phyloP scores from a whole-genome alignment of 2,329 filamentous ascomycete species.

The Diaporthe sp. region DNA sequence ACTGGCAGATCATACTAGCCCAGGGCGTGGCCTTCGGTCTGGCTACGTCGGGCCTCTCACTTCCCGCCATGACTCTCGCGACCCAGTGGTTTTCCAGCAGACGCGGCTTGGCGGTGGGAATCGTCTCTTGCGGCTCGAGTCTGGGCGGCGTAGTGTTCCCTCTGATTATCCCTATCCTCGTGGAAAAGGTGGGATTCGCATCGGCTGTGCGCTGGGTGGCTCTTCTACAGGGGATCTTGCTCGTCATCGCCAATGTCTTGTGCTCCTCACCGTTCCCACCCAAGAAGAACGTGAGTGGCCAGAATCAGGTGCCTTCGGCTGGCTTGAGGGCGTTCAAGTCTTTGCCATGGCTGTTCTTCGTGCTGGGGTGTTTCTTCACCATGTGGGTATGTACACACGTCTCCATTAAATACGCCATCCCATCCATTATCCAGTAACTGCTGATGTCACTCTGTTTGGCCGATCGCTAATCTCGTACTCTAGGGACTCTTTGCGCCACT shows the following conservation, averaged over 20 bases:
- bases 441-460: no score
- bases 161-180: neutral
- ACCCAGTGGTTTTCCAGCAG: conserved; percentile 49
- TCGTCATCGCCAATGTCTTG: neutral
- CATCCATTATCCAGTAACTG: no score
- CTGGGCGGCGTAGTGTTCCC: conserved; percentile 52
- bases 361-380: neutral
- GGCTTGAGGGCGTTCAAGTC: neutral
- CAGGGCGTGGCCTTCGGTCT: conserved; percentile 61
- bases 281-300: neutral
- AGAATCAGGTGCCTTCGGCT: neutral
- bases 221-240: neutral
- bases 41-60: conserved; percentile 56
- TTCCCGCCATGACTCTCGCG: conserved; percentile 52
- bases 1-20: conserved; percentile 59
- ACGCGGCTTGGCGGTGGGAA: conserved; percentile 49
- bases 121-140: conserved; percentile 49
- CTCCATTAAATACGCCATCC: neutral
- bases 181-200: neutral
- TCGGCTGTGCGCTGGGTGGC: conserved; percentile 15
- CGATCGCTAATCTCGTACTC: neutral
- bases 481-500: neutral
- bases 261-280: neutral
- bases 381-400: neutral
- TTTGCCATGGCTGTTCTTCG: conserved; percentile 2